Percentiles rank a stretch among this genome's conserved stretches.
Conservation (phyloP, 1,284 basidiomycete species). For the Boletellus deceptivus region DNA sequence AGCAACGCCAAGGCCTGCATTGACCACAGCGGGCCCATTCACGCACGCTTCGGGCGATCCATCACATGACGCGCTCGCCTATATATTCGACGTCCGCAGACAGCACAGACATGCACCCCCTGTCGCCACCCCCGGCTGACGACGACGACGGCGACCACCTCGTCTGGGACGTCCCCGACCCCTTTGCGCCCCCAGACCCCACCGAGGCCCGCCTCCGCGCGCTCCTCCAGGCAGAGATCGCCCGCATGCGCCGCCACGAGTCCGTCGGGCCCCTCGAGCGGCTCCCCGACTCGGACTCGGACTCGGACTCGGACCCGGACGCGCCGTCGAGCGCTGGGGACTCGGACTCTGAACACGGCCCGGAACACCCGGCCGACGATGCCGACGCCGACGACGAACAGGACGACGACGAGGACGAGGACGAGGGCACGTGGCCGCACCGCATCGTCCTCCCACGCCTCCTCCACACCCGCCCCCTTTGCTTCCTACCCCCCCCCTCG, state of each 20-base stretch:
- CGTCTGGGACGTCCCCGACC: conserved; percentile 20
- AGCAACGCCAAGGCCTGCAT: background rate
- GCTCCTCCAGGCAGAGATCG: conserved; percentile 5
- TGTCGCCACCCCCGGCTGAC: too few species aligned
- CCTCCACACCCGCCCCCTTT: too few species aligned
- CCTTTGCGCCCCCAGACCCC: conserved; percentile 13
- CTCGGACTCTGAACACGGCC: background rate
- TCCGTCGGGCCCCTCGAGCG: conserved; percentile 1
- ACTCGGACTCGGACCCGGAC: too few species aligned
- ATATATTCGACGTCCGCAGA: too few species aligned
- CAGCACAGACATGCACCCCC: too few species aligned
- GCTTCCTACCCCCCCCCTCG: too few species aligned
- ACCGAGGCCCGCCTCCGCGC: background rate
- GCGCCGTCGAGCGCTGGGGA: background rate
- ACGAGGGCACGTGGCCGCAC: too few species aligned
- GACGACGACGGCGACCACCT: background rate
- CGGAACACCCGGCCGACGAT: background rate
- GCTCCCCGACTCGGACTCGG: background rate
- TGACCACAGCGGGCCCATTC: background rate
- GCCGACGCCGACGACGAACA: background rate
- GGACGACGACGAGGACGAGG: background rate
- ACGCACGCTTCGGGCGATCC: background rate
- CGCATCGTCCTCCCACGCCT: too few species aligned
- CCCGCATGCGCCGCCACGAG: background rate
- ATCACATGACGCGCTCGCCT: too few species aligned